Conservation (phyloP, 2,329 filamentous ascomycete genomes). For the Drechslerella stenobrocha region DNA sequence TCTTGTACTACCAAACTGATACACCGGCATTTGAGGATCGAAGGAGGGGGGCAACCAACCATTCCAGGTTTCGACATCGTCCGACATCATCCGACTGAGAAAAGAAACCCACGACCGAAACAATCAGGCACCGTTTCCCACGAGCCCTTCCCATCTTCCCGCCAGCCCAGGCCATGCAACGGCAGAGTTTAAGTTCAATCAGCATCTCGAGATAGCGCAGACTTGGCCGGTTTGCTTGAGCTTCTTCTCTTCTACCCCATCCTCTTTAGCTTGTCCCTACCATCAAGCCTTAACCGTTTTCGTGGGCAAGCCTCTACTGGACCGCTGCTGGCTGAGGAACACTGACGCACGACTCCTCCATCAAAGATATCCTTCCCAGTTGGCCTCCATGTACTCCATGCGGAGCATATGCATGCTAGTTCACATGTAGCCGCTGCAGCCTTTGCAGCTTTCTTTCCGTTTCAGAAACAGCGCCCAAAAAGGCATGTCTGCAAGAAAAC, state of each 20-base stretch:
- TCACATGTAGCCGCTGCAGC: neutral
- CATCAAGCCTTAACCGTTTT: slow-evolving; percentile 22
- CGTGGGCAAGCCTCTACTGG: too few relatives aligned
- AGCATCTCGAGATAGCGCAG: slow-evolving; percentile 19
- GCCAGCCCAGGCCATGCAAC: slow-evolving; percentile 21
- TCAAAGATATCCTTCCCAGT: too few relatives aligned
- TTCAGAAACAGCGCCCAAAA: slow-evolving; percentile 25
- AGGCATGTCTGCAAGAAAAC: slow-evolving; percentile 41
- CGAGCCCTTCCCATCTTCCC: slow-evolving; percentile 22
- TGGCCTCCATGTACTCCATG: slow-evolving; percentile 8
- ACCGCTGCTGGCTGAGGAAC: too few relatives aligned
- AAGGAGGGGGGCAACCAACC: slow-evolving; percentile 19
- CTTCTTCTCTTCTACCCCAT: slow-evolving; percentile 9
- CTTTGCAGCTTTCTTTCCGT: slow-evolving; percentile 22
- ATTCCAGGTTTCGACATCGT: slow-evolving; percentile 17
- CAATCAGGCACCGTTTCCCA: slow-evolving; percentile 41
- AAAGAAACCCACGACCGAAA: slow-evolving; percentile 20
- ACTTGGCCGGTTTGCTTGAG: slow-evolving; percentile 27
- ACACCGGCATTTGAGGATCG: slow-evolving; percentile 17
- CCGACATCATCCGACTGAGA: slow-evolving; percentile 5
- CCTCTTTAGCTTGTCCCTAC: slow-evolving; percentile 12
- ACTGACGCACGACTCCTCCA: too few relatives aligned
- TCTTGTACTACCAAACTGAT: slow-evolving; percentile 42
- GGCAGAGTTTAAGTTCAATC: slow-evolving; percentile 1
- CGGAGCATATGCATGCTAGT: slow-evolving; percentile 12